Percentiles rank a stretch among this genome's conserved stretches.
These are phyloP conservation scores for Penstemon barbatus DNA, from an alignment of 257 asterid genomes.

Conservation along the genomic window DNA sequence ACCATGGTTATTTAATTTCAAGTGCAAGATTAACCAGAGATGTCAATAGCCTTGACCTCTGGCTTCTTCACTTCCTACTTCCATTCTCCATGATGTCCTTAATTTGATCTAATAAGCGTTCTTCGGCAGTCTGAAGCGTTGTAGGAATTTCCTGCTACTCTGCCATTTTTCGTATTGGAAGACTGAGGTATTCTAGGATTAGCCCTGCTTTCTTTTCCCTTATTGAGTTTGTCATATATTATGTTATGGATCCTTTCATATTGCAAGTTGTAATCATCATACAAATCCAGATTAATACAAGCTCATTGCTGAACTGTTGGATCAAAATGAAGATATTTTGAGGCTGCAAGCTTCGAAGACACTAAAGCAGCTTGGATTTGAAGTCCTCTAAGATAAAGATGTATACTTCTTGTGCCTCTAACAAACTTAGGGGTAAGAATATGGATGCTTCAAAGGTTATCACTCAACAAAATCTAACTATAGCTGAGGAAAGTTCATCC, in stretches of 20 bases:
- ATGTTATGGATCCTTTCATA: slow-evolving; percentile 22
- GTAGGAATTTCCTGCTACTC: too few relatives aligned
- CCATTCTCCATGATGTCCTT: too few relatives aligned
- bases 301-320: slow-evolving; percentile 67
- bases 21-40: too few relatives aligned
- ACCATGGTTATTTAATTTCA: too few relatives aligned
- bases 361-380: slow-evolving; percentile 58
- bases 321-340: slow-evolving; percentile 53
- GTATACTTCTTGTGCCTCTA: slow-evolving; percentile 33
- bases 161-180: not conserved
- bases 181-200: slow-evolving; percentile 12
- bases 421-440: slow-evolving; percentile 31
- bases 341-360: slow-evolving; percentile 47
- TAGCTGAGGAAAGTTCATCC: slow-evolving; percentile 40
- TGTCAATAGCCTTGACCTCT: too few relatives aligned
- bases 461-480: slow-evolving; percentile 31
- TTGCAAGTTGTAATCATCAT: slow-evolving; percentile 25
- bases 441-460: slow-evolving; percentile 27
- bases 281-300: slow-evolving; percentile 48
- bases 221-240: not conserved
- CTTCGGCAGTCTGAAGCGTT: too few relatives aligned
- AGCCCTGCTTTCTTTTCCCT: slow-evolving; percentile 10
- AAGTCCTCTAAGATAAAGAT: slow-evolving; percentile 51
- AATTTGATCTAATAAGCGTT: too few relatives aligned
- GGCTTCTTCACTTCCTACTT: too few relatives aligned